Evolutionary conservation across 2,329 filamentous ascomycete genomes (phyloP), one percentile per base, ranked within the genome.

Genomic region (Sarocladium oryzae): DNA sequence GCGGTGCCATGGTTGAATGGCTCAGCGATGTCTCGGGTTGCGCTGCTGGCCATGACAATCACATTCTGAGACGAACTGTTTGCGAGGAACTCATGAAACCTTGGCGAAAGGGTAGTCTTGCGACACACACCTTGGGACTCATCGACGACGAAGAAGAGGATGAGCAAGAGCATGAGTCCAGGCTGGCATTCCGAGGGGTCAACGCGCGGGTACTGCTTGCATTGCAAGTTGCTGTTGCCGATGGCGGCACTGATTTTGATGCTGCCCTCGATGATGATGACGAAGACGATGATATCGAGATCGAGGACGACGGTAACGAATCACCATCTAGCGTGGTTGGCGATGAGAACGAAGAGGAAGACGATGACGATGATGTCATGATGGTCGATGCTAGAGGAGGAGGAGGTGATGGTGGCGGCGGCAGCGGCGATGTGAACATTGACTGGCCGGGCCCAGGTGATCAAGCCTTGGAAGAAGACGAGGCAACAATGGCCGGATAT

Each of bases 1-100:
- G 91, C 60, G 90, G 88, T n/a, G 89, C 90, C 15, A 92, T 99
- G 55, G 86, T 99, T 51, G 91, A 96, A 60, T 99, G 95, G 95
- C 78, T 99, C 18, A 80, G 85, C 50, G 95, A 99, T 66, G 95
- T 99, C 60, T 82, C 90, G 7, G 90, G 90, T 26, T 96, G 91
- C 67, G 86, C 83, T 50, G 87, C 96, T 43, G 89, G 89, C 1
- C 75, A 82, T 28, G 89, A 99, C 61, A 81, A 84, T 55, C 77
- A 88, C 54, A 82, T 97, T 16, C 73, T 99, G 38, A 81, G 90
- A 33, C 84, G 82, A 49, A 83, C 86, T 6, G 82, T 99, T 35
- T 99, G 93, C 62, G 89, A 97, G 65, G 89, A 99, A 66, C 79
- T 97, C 61, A 81, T 99, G 54, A 86, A 85, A 58, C 81, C 87